phyloP scores from a whole-genome alignment of 306 rosid species.

The Prunus campanulata region DNA sequence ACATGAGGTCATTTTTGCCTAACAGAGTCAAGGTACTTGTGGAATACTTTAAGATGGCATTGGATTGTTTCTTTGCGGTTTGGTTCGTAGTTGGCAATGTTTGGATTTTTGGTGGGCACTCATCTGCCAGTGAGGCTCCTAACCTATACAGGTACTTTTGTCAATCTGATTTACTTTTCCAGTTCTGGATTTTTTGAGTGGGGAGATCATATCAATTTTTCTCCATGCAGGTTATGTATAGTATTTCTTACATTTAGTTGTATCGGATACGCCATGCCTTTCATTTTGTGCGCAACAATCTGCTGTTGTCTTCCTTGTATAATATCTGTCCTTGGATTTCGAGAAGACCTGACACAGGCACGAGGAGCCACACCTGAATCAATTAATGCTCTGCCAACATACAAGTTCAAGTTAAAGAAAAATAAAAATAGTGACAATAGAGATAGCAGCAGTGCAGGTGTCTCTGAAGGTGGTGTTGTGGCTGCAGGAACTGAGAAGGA shows the following conservation, averaged over 20 bases:
- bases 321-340: constrained; percentile 88
- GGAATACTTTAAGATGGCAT: constrained; percentile 86
- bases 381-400: constrained; percentile 76
- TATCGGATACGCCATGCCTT: constrained; percentile 98
- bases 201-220: constrained; percentile 19
- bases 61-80: constrained; percentile 96
- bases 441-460: constrained; percentile 42
- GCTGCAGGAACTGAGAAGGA: constrained; percentile 93
- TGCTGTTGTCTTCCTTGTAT: constrained; percentile 98
- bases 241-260: constrained; percentile 94
- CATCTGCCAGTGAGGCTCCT: constrained; percentile 72
- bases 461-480: constrained; percentile 72
- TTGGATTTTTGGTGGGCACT: constrained; percentile 94
- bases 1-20: constrained; percentile 14
- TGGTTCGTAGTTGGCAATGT: constrained; percentile 99
- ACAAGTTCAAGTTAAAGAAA: constrained; percentile 89
- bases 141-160: constrained; percentile 79
- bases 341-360: constrained; percentile 79
- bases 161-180: constrained; percentile 3
- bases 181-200: constrained; percentile 11
- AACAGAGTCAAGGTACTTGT: constrained; percentile 71
- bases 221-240: constrained; percentile 80
- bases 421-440: constrained; percentile 49
- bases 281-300: constrained; percentile 93
- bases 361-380: constrained; percentile 93